phyloP scores from a whole-genome alignment of 192 early-diverging fungal genomes.

The Podochytrium sp. region DNA sequence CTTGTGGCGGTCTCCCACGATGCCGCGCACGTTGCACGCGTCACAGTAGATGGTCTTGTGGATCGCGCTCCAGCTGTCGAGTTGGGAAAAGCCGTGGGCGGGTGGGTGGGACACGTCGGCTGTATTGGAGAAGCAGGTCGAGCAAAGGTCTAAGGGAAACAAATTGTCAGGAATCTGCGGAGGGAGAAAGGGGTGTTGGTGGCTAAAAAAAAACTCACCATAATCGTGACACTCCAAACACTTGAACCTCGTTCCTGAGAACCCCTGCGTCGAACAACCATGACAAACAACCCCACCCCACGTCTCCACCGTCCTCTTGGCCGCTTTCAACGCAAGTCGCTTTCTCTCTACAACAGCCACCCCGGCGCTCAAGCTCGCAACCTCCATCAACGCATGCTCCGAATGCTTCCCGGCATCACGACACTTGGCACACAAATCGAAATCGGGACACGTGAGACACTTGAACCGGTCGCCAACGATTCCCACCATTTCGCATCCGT shows the following conservation, averaged over 20 bases:
- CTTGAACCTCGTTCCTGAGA: constrained; percentile 30
- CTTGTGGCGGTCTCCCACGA: constrained; percentile 20
- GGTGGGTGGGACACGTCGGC: not conserved
- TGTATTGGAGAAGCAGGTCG: not conserved
- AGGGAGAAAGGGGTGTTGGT: not conserved
- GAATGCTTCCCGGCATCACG: too few relatives aligned
- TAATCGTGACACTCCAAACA: constrained; percentile 31
- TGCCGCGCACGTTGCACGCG: constrained; percentile 9
- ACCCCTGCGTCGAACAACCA: constrained; percentile 18
- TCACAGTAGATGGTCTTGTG: constrained; percentile 6
- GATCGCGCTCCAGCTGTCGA: not conserved
- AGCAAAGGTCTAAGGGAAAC: constrained; percentile 12
- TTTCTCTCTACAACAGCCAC: not conserved
- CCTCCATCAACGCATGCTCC: not conserved
- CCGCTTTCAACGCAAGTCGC: too few relatives aligned
- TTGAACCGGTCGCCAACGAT: constrained; percentile 32
- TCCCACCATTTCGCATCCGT: constrained; percentile 25
- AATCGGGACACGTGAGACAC: constrained; percentile 21
- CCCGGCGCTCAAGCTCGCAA: too few relatives aligned
- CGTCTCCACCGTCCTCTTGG: too few relatives aligned
- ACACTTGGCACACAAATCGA: constrained; percentile 22
- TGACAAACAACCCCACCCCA: constrained; percentile 30
- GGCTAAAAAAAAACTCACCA: not conserved
- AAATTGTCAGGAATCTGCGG: too few relatives aligned
- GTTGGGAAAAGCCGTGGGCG: not conserved